phyloP scores from a whole-genome alignment of 148 eudicot genomes.

The Rhododendron vialii region DNA sequence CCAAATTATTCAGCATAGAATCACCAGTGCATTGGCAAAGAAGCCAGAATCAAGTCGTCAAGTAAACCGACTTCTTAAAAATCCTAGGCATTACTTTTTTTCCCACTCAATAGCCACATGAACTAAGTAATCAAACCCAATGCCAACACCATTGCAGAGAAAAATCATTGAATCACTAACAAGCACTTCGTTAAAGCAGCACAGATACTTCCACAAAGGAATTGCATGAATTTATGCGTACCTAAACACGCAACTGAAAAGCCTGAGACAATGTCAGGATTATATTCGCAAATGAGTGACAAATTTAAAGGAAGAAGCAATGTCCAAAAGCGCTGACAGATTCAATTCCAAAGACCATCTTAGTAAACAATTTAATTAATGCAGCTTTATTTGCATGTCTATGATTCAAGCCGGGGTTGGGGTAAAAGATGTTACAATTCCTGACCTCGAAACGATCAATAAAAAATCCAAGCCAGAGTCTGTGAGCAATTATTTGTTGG shows the following conservation, averaged over 20 bases:
- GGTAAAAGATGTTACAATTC: constrained; percentile 7
- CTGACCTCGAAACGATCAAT: constrained; percentile 95
- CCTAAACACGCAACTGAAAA: background rate
- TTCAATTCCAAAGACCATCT: background rate
- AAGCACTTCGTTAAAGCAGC: background rate
- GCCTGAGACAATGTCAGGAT: background rate
- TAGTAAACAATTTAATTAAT: background rate
- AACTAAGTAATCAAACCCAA: background rate
- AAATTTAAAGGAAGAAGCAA: background rate
- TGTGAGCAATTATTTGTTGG: constrained; percentile 94
- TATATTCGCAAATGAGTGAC: background rate
- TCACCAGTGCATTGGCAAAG: background rate
- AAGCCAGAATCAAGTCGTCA: background rate
- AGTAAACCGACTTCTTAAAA: background rate
- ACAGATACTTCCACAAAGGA: background rate
- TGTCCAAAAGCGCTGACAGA: background rate
- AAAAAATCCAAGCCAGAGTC: constrained; percentile 95
- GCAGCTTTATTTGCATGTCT: background rate
- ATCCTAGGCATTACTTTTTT: background rate
- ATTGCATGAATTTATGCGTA: background rate
- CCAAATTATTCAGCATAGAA: background rate
- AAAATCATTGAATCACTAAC: background rate
- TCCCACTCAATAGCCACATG: background rate
- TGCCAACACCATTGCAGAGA: background rate
- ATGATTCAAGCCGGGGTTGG: background rate